These are phyloP conservation scores for Yarrowia hollandica DNA, from an alignment of 805 yeast species.

Conservation along the genomic window DNA sequence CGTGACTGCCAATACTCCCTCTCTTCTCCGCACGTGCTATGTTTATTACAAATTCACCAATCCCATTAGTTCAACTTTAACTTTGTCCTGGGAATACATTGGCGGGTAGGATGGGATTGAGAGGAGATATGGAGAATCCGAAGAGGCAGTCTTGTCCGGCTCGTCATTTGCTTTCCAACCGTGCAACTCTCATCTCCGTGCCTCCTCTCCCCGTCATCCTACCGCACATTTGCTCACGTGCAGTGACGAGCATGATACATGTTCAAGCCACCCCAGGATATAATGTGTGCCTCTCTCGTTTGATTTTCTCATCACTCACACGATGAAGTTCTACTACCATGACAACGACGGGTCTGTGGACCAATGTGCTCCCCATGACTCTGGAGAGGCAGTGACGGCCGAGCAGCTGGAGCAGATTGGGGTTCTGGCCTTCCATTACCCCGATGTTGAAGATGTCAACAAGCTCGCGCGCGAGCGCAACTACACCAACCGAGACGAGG, in stretches of 20 bases:
- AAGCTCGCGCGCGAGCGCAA: slow-evolving; percentile 64
- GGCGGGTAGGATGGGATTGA: too few species aligned
- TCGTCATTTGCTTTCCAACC: background rate
- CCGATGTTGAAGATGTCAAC: slow-evolving; percentile 56
- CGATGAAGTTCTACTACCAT: slow-evolving; percentile 60
- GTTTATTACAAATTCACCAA: too few species aligned
- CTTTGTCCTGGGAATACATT: too few species aligned
- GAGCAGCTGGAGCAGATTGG: slow-evolving; percentile 61
- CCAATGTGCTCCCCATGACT: slow-evolving; percentile 69
- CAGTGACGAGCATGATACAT: slow-evolving; percentile 1
- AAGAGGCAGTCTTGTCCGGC: background rate
- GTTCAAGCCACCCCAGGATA: slow-evolving; percentile 12
- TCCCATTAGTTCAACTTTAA: too few species aligned
- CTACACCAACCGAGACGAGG: slow-evolving; percentile 78
- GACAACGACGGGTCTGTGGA: slow-evolving; percentile 58
- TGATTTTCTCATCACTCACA: background rate
- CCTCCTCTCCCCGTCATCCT: background rate
- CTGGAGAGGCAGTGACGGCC: slow-evolving; percentile 58
- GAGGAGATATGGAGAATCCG: too few species aligned
- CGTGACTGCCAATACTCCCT: too few species aligned
- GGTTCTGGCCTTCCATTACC: slow-evolving; percentile 60
- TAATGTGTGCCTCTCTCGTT: too few species aligned
- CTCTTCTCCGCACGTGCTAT: too few species aligned
- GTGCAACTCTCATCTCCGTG: background rate
- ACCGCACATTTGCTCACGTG: background rate